Evolutionary conservation across 2,329 filamentous ascomycete genomes (phyloP), one percentile per base, ranked within the genome.

Genomic region (Botryotinia calthae): DNA sequence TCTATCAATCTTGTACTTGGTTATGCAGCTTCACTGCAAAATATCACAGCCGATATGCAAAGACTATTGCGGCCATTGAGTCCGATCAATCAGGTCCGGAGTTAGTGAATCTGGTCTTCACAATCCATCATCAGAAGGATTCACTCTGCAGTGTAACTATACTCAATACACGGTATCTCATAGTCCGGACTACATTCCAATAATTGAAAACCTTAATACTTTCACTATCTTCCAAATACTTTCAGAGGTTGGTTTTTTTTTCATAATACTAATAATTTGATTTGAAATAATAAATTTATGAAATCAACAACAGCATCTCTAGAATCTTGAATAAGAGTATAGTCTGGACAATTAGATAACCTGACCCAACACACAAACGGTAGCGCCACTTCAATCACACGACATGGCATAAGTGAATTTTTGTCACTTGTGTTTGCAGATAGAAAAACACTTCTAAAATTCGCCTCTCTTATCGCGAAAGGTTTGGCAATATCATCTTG

Each of bases 101-200:
- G 25, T 42, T 20, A 22, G 48, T 56, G n/a, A 44, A 44, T 56
- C n/a, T 56, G 20, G 18, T 31, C 20, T 44, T 68, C 37, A 68
- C 48, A 44, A 20, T 68, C 37, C 28, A 37, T 68, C 42, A 68
- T 42, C 63, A 61, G 40, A 51, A 28, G 63, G 58, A 48, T 28
- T 7, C 37, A 28, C 25, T 25, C 70, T 68, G 70, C 70, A 68
- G 70, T 72, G 70, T 51, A 72, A 72, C 70, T 68, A 25, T 37
- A 40, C 40, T 12, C 54, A 25, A 42, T 8, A 42, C 18, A 22
- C 10, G 25, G 10, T 51, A 25, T 51, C 22, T 25, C 46, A n/a
- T 51, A 51, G 22, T n/a, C 22, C 46, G 46, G 22, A 51, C 22
- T 25, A 25, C 48, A 54, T 25, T n/a, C 4, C 48, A 54, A 54